A percentile compares a stretch with the other conserved stretches of the same genome.
These are phyloP conservation scores for Penicillium sp. DNA, from an alignment of 2,329 filamentous ascomycete genomes.

Conservation along the genomic window DNA sequence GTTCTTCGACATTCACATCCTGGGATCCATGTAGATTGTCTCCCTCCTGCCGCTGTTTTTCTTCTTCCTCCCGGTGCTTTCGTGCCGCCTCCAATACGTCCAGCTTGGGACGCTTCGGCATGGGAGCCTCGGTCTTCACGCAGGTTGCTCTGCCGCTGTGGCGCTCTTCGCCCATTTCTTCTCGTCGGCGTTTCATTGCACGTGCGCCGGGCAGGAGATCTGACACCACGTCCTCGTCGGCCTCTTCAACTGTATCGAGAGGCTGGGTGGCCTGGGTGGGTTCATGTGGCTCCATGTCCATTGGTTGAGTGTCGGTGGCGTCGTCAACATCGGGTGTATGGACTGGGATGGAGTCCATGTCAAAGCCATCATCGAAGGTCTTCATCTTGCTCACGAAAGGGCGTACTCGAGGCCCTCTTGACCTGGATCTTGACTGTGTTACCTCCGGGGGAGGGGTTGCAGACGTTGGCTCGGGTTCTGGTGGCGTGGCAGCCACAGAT, in stretches of 20 bases:
- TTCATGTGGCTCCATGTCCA: conserved; percentile 18
- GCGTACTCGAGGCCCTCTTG: conserved; percentile 28
- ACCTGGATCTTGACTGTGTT: conserved; percentile 15
- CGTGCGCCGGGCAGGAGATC: conserved; percentile 73
- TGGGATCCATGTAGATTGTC: conserved; percentile 54
- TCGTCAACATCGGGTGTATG: conserved; percentile 31
- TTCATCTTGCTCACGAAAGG: conserved; percentile 58
- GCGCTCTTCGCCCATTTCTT: conserved; percentile 58
- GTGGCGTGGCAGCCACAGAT: not conserved
- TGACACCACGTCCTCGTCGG: conserved; percentile 62
- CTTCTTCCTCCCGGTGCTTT: conserved; percentile 60
- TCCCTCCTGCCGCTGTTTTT: conserved; percentile 37
- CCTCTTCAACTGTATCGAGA: conserved; percentile 27
- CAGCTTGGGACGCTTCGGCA: conserved; percentile 57
- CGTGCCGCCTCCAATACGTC: conserved; percentile 67
- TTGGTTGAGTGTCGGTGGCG: conserved; percentile 17
- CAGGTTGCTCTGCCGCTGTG: conserved; percentile 23
- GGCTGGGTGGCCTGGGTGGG: conserved; percentile 29
- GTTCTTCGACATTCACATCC: conserved; percentile 67
- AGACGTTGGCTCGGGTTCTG: not conserved
- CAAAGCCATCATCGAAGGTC: conserved; percentile 66
- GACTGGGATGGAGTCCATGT: conserved; percentile 41
- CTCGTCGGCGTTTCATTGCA: conserved; percentile 73
- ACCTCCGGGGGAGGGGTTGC: conserved; percentile 4
- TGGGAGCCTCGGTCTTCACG: conserved; percentile 34